Evolutionary conservation across 2,329 filamentous ascomycete genomes (phyloP).

Genomic region (Venturia carpophila): DNA sequence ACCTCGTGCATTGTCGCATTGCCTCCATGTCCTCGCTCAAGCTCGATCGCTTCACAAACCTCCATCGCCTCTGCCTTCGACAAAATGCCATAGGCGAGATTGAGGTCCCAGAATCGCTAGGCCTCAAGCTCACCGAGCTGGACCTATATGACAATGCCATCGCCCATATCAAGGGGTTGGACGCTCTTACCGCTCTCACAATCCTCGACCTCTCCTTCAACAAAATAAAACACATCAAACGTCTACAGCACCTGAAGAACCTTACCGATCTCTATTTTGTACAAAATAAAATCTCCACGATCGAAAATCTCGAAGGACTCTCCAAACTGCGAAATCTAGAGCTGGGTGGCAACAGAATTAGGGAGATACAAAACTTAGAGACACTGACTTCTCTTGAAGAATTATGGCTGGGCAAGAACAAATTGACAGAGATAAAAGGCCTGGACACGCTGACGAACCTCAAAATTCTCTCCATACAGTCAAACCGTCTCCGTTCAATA

Average conservation of each 20-base stretch:
- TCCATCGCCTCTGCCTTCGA: conserved; percentile 74
- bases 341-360: conserved; percentile 83
- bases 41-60: conserved; percentile 74
- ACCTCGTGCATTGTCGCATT: conserved; percentile 81
- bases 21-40: conserved; percentile 66
- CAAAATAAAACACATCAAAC: conserved; percentile 98
- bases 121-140: conserved; percentile 65
- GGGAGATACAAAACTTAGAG: conserved; percentile 75
- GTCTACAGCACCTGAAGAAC: conserved; percentile 66
- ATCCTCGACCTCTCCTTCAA: conserved; percentile 93
- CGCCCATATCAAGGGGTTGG: conserved; percentile 74
- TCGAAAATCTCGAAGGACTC: conserved; percentile 74
- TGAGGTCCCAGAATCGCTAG: conserved; percentile 61
- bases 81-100: conserved; percentile 78
- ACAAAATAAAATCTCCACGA: conserved; percentile 84
- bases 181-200: conserved; percentile 66
- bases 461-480: conserved; percentile 86
- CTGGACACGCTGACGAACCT: conserved; percentile 70
- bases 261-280: conserved; percentile 85
- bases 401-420: conserved; percentile 94
- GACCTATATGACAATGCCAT: conserved; percentile 97
- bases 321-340: conserved; percentile 74
- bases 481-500: conserved; percentile 79
- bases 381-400: conserved; percentile 70
- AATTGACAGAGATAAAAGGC: conserved; percentile 72